Conservation (phyloP, 1,284 basidiomycete genomes). For the Mycosarcoma maydis region DNA sequence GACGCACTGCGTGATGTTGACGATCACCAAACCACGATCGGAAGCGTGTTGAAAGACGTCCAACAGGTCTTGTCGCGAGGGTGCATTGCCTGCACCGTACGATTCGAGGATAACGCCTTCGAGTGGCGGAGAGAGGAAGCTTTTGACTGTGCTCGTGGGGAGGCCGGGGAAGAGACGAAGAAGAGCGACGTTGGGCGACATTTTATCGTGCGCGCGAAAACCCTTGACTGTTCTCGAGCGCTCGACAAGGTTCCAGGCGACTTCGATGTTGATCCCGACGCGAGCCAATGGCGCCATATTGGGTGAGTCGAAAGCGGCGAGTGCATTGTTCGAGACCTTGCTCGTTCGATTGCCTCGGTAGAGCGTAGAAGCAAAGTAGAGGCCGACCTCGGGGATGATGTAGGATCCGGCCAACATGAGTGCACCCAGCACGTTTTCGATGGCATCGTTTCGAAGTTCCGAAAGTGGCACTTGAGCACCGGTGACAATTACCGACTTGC, state of each 20-base stretch:
- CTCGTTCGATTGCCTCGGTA: conserved; percentile 82
- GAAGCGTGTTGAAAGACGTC: conserved; percentile 80
- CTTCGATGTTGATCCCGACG: conserved; percentile 85
- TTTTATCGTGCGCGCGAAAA: conserved; percentile 79
- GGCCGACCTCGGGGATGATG: conserved; percentile 80
- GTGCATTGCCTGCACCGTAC: conserved; percentile 80
- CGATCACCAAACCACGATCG: conserved; percentile 82
- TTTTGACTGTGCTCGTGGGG: conserved; percentile 54
- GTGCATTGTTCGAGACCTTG: conserved; percentile 84
- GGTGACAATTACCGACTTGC: conserved; percentile 85
- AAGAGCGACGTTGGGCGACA: conserved; percentile 56
- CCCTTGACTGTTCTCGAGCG: conserved; percentile 78
- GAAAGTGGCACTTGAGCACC: conserved; percentile 92
- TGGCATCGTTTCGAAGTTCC: conserved; percentile 82
- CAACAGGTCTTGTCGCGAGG: conserved; percentile 67
- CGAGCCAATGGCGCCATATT: conserved; percentile 82
- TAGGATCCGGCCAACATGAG: conserved; percentile 87
- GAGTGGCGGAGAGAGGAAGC: conserved; percentile 58
- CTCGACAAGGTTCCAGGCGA: conserved; percentile 68
- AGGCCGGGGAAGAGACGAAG: conserved; percentile 86
- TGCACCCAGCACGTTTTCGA: conserved; percentile 74
- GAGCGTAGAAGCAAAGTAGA: conserved; percentile 88
- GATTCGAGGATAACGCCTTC: conserved; percentile 80
- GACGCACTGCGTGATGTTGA: conserved; percentile 88
- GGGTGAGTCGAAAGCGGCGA: conserved; percentile 85